These are phyloP conservation scores for Isabelozyma pseudorhagii DNA, from an alignment of 805 yeast genomes.

Conservation along the genomic window DNA sequence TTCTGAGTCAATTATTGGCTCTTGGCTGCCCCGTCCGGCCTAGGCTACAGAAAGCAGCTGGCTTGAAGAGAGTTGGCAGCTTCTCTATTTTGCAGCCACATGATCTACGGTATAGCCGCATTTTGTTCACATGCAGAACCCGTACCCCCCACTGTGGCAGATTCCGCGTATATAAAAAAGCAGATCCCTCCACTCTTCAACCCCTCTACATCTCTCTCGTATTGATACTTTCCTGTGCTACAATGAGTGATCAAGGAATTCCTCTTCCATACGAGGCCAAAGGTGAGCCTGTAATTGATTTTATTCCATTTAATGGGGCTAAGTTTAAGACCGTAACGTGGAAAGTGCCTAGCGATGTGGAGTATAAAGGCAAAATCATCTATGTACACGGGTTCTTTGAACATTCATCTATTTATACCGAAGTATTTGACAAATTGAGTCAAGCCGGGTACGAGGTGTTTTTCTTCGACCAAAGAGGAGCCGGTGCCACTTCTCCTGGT, in stretches of 20 bases:
- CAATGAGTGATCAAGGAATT: not conserved
- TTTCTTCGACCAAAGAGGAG: conserved; percentile 73
- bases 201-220: not conserved
- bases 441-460: conserved; percentile 59
- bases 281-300: conserved; percentile 24
- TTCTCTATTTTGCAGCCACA: too few species aligned
- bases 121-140: too few species aligned
- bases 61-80: too few species aligned
- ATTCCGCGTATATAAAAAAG: not conserved
- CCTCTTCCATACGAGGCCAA: conserved; percentile 32
- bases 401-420: conserved; percentile 45
- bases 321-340: conserved; percentile 40
- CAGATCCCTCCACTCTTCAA: not conserved
- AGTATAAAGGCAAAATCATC: conserved; percentile 51
- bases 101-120: too few species aligned
- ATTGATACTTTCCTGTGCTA: not conserved
- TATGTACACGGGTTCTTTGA: conserved; percentile 76
- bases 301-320: conserved; percentile 35
- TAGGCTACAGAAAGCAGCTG: too few species aligned
- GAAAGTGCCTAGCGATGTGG: conserved; percentile 32
- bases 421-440: conserved; percentile 52
- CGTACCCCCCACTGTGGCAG: too few species aligned
- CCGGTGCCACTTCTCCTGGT: conserved; percentile 62
- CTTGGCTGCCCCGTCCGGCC: not conserved
- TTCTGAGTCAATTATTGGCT: too few species aligned